These are phyloP conservation scores for Meyerozyma smithsonii DNA, from an alignment of 1,139 yeast species.

Conservation along the genomic window DNA sequence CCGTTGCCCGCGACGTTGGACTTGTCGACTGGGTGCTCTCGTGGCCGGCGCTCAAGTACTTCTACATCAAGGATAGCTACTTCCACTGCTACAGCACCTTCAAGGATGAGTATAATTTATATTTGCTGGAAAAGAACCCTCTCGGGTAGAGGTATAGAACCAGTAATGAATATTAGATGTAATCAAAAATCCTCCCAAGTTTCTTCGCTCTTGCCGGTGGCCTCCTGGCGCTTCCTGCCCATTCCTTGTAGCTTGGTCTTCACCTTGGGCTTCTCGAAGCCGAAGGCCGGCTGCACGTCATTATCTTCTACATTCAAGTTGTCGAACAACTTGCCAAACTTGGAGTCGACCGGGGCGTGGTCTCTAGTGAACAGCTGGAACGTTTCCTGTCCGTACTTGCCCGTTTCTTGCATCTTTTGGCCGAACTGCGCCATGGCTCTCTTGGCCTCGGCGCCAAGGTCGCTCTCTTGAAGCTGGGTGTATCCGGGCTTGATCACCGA, in stretches of 20 bases:
- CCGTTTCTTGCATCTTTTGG: constrained; percentile 86
- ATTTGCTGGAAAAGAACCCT: constrained; percentile 8
- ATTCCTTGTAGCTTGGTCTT: constrained; percentile 55
- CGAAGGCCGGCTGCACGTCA: constrained; percentile 63
- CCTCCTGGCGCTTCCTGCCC: constrained; percentile 21
- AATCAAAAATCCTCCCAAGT: constrained; percentile 42
- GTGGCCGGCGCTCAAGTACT: constrained; percentile 41
- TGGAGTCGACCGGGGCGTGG: constrained; percentile 39
- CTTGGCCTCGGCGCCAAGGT: constrained; percentile 72
- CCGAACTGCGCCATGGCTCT: constrained; percentile 96
- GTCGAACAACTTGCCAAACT: constrained; percentile 49
- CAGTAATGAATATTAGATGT: neutral
- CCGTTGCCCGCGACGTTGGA: constrained; percentile 55
- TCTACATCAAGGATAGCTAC: constrained; percentile 57
- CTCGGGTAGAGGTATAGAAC: constrained; percentile 1
- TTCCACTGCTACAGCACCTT: constrained; percentile 39
- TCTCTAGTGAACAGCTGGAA: constrained; percentile 59
- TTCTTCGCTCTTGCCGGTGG: constrained; percentile 34
- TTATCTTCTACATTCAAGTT: constrained; percentile 27
- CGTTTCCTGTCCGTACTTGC: constrained; percentile 63
- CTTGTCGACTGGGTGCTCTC: constrained; percentile 53
- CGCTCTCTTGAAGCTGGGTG: constrained; percentile 76
- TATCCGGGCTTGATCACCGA: constrained; percentile 85
- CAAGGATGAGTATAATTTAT: constrained; percentile 29
- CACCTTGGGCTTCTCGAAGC: constrained; percentile 55